Base-by-base conservation (phyloP, 2,329 filamentous ascomycete species). In the Xylariales sp. region DNA sequence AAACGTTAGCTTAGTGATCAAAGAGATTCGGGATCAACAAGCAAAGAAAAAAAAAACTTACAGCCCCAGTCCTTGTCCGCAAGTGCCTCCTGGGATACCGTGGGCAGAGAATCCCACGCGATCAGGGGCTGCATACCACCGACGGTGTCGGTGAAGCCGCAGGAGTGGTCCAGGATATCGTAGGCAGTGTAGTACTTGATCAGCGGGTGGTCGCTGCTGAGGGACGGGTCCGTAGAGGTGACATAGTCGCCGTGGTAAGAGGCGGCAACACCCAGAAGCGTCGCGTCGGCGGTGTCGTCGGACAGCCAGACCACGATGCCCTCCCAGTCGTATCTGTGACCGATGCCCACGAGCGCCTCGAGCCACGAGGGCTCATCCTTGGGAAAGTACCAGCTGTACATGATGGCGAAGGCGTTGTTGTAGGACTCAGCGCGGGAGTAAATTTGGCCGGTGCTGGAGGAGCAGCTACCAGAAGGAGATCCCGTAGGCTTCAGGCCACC, bases 51-150 rank as follows among this genome's bases (percentile, higher is more conserved):
- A n/a, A n/a, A n/a, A n/a, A n/a, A n/a, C n/a, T n/a, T n/a, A n/a
- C n/a, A n/a, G 15, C 62, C 65, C 41, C 67, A 68, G 48, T 66
- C 55, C 4, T 61, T 61, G 34, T 50, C 51, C 21, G 52, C 34
- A 11, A 67, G 50, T 1, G 62, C 61, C 16, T 37, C 55, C 38
- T 57, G 47, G 4, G 60, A 61, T 18, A 51, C 58, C 3, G 45
- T 37, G 3, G 61, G 49, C 37, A 67, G 40, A 13, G 44, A 52
- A 42, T 67, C 63, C 60, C 62, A 67, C 5, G 61, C 62, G 44
- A 66, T 53, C 27, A 69, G 42, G 3, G 63, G 62, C 53, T 65
- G 62, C 40, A 54, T 49, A 14, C 60, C 58, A 24, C 63, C 63
- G 25, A 54, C 46, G n/a, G 46, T 52, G 25, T 40, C 46, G 5